A percentile compares a stretch with the other conserved stretches of the same genome.
These are phyloP conservation scores for Penicillium chermesinum DNA, from an alignment of 495 filamentous ascomycete species.

Conservation along the genomic window DNA sequence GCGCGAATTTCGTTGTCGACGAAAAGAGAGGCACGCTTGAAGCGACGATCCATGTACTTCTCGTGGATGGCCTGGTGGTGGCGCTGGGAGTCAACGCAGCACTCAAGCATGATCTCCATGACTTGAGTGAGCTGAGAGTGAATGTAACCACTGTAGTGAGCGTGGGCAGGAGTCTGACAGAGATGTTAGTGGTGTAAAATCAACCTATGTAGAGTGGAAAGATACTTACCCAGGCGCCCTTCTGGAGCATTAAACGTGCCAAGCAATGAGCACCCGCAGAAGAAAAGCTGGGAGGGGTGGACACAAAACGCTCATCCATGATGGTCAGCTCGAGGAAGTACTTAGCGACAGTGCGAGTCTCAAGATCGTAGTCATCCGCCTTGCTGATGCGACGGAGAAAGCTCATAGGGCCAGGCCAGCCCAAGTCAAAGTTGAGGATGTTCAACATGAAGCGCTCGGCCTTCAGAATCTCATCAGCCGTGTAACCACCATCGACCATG, in stretches of 20 bases:
- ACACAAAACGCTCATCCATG: slow-evolving; percentile 97
- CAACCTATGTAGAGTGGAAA: slow-evolving; percentile 11
- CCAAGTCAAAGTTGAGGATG: slow-evolving; percentile 90
- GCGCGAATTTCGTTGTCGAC: slow-evolving; percentile 66
- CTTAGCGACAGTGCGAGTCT: slow-evolving; percentile 93
- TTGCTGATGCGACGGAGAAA: slow-evolving; percentile 96
- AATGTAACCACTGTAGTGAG: slow-evolving; percentile 90
- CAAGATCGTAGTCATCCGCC: slow-evolving; percentile 94
- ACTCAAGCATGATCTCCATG: slow-evolving; percentile 71
- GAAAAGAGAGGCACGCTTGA: slow-evolving; percentile 73
- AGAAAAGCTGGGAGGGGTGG: slow-evolving; percentile 79
- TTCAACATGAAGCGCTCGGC: slow-evolving; percentile 97
- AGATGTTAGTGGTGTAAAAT: slow-evolving; percentile 24
- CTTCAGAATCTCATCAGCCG: slow-evolving; percentile 87
- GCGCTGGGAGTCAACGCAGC: slow-evolving; percentile 71
- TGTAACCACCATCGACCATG: slow-evolving; percentile 95
- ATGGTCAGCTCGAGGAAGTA: slow-evolving; percentile 96
- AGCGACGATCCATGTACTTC: slow-evolving; percentile 81
- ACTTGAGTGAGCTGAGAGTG: slow-evolving; percentile 75
- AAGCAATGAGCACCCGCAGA: slow-evolving; percentile 92
- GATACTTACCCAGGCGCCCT: slow-evolving; percentile 93
- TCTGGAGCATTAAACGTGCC: slow-evolving; percentile 79
- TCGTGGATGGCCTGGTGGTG: slow-evolving; percentile 86
- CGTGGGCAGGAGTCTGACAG: slow-evolving; percentile 67
- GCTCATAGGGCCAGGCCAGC: slow-evolving; percentile 97